Base-by-base conservation (phyloP, 441 rosid genomes). In the Populus trichocarpa region DNA sequence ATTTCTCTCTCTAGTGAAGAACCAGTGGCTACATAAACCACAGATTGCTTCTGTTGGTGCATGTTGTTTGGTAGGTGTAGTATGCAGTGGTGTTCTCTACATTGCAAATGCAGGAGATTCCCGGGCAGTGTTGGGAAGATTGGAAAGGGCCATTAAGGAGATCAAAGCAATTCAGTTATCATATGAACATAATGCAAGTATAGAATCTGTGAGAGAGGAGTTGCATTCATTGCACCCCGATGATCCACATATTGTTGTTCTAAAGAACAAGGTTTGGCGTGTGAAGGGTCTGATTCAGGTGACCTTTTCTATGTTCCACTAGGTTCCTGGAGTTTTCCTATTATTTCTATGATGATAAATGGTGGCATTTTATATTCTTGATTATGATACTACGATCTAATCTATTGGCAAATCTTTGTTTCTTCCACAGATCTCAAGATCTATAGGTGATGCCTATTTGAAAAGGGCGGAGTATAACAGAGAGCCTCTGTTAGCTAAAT, bases 231-330 rank as follows among this genome's bases (percentile, higher is more conserved):
- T 89, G 88, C 98, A 96, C 89, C 99, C 99, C 20, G 71, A 94
- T 82, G 98, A 96, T 86, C 96, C 99, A 28, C 90, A 87, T 61
- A 91, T 96, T 5, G 99, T 96, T 40, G 91, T 92, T n/a, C 81
- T 91, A 80, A 96, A 89, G 85, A 94, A 94, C 83, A 92, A 90
- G 42, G 97, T 93, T 74, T 95, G 99, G 99, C 99, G 98, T 16
- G 97, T 95, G 61, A 93, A 92, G 89, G 99, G 99, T 74, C 79
- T 96, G 26, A 94, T 96, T 81, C 99, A 95, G 95, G 97, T 90
- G 78, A 83, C 3, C 73, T 79, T 63, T 68, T 69, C 25, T 6
- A 8, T 69, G 69, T 25, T 59, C n/a, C 32, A 18, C 33, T 69
- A 46, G 22, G 70, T 25, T 14, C 28, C 28, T 3, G 35, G 10